Conservation (phyloP, 352 stramenopile species). For the Thraustotheca clavata region DNA sequence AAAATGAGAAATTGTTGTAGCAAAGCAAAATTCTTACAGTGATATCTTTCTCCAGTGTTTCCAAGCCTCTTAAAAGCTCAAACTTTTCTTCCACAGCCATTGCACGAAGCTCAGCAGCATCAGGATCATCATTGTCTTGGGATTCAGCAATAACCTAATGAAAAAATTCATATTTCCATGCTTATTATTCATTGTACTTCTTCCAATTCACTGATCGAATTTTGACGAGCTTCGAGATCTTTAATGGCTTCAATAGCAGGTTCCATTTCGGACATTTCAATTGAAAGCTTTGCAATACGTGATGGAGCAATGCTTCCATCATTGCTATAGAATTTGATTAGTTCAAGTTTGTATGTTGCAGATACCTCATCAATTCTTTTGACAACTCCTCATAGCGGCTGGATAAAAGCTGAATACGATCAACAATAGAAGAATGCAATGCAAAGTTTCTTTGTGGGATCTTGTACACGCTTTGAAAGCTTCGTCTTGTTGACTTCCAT, state of each 20-base stretch:
- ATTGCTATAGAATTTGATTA: conserved; percentile 31
- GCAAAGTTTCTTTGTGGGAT: conserved; percentile 31
- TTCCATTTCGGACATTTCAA: conserved; percentile 76
- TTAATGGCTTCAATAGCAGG: conserved; percentile 56
- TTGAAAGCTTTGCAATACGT: conserved; percentile 70
- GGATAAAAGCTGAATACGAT: conserved; percentile 54
- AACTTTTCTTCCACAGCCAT: conserved; percentile 71
- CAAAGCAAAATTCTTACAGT: conserved; percentile 29
- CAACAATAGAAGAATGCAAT: conserved; percentile 65
- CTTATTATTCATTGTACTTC: conserved; percentile 49
- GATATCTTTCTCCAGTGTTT: conserved; percentile 48
- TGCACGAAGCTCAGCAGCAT: conserved; percentile 52
- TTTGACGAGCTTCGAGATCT: conserved; percentile 83
- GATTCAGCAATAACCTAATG: conserved; percentile 57
- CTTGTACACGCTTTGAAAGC: not conserved
- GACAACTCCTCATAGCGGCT: conserved; percentile 56
- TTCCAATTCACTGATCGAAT: conserved; percentile 85
- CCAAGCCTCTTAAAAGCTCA: conserved; percentile 43
- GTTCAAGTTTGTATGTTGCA: conserved; percentile 11
- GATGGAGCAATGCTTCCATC: conserved; percentile 63
- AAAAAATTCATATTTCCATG: conserved; percentile 25
- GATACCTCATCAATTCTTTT: conserved; percentile 49
- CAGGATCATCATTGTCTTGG: conserved; percentile 33
- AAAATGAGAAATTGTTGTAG: not conserved
- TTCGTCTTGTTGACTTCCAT: not conserved